A percentile compares a stretch with the other conserved stretches of the same genome.
phyloP scores from a whole-genome alignment of 306 rosid genomes.

The Lotus japonicus region DNA sequence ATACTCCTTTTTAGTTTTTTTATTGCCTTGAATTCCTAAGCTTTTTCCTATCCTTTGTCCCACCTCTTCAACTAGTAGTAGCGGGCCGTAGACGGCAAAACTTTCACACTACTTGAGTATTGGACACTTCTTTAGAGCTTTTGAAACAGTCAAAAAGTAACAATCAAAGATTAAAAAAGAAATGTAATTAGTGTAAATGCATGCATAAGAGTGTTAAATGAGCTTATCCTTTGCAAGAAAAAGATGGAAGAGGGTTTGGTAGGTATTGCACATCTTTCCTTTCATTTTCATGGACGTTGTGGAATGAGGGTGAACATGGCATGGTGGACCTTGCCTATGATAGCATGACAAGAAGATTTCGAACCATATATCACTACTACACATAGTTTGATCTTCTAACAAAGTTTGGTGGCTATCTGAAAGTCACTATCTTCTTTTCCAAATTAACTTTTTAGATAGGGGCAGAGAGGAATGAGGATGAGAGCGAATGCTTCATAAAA shows the following conservation, averaged over 20 bases:
- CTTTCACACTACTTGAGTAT: not conserved
- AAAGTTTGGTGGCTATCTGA: slow-evolving; percentile 18
- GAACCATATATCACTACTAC: not conserved
- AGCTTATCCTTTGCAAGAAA: not conserved
- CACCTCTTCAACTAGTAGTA: not conserved
- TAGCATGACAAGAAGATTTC: not conserved
- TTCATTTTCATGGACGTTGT: not conserved
- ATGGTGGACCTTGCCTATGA: slow-evolving; percentile 3
- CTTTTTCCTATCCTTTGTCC: not conserved
- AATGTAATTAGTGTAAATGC: not conserved
- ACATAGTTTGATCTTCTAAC: not conserved
- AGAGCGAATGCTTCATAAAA: not conserved
- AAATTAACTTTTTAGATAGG: slow-evolving; percentile 1
- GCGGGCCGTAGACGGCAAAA: slow-evolving; percentile 50
- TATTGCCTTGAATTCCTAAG: slow-evolving; percentile 1
- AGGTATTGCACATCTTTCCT: not conserved
- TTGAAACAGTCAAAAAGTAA: slow-evolving; percentile 4
- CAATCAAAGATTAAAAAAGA: not conserved
- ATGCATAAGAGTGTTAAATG: not conserved
- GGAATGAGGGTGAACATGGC: not conserved
- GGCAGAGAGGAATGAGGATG: not conserved
- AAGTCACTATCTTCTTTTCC: slow-evolving; percentile 11
- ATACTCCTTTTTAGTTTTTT: not conserved
- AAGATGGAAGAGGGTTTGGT: not conserved
- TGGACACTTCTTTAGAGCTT: not conserved